phyloP scores from a whole-genome alignment of 2,329 filamentous ascomycete species.

The Phyllosticta ampelicida region DNA sequence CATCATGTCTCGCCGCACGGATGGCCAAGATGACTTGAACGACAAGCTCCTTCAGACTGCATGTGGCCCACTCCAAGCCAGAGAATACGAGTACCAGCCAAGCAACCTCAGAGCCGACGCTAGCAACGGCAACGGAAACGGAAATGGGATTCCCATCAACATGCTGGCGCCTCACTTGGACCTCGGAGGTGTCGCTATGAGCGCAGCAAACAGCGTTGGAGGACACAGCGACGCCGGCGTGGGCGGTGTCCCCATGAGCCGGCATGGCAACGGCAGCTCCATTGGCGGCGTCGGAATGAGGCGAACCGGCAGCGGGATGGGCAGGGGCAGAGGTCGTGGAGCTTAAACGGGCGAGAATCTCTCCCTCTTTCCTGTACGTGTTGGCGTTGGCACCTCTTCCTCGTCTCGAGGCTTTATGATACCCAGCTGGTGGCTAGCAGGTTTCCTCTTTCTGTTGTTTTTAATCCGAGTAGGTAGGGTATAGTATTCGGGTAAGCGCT shows the following conservation, averaged over 20 bases:
- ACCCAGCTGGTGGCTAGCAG: neutral
- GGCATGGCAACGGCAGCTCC: slow-evolving; percentile 22
- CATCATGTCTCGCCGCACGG: slow-evolving; percentile 33
- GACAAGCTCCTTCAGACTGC: slow-evolving; percentile 27
- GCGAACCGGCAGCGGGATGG: slow-evolving; percentile 28
- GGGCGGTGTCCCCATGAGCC: slow-evolving; percentile 25
- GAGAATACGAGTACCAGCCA: slow-evolving; percentile 22
- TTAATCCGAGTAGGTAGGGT: neutral
- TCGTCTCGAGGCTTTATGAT: neutral
- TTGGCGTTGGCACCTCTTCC: neutral
- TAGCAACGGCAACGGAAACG: neutral
- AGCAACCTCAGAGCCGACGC: slow-evolving; percentile 1
- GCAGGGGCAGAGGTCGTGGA: slow-evolving; percentile 21
- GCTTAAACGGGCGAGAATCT: neutral
- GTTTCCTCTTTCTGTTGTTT: neutral
- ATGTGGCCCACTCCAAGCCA: slow-evolving; percentile 22
- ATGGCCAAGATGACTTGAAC: slow-evolving; percentile 28
- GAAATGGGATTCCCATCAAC: neutral
- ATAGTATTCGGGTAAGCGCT: neutral
- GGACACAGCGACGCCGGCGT: slow-evolving; percentile 6
- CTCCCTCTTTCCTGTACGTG: neutral
- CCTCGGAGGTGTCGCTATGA: slow-evolving; percentile 1
- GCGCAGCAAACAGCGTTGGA: neutral
- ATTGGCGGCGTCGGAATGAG: slow-evolving; percentile 26
- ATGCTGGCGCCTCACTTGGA: slow-evolving; percentile 6